Evolutionary conservation across 2,329 filamentous ascomycete genomes (phyloP), one percentile per base, ranked within the genome.

Genomic region (Celoporthe dispersa): DNA sequence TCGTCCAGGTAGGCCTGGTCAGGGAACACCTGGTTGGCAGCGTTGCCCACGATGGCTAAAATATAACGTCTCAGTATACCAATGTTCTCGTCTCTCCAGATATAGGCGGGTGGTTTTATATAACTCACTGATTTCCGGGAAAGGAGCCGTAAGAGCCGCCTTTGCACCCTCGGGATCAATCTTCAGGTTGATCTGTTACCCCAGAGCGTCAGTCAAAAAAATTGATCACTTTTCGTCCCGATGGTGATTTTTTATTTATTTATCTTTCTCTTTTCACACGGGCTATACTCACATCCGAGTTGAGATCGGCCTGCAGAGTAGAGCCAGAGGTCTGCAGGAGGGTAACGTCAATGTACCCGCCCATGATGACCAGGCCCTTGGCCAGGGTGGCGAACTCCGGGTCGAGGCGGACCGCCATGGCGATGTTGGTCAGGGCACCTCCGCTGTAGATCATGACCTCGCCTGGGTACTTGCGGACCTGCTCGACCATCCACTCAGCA

Each of bases 161-260:
- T 85, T 85, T 25, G 83, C 77, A 2, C 80, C 82, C 75, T 86
- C 84, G 1, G 84, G 84, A 66, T 86, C 84, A 55, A 85, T 81
- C 78, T 84, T 85, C 2, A 85, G 75, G 75, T 86, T 87, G 74
- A 85, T 84, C 72, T 83, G 75, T 37, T 14, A 9, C 7, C 22
- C 16, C n/a, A 25, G 2, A 12, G 16, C 16, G n/a, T 70, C n/a
- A 63, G 65, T 35, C 11, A 28, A 33, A 37, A 5, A 16, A 31
- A 14, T n/a, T n/a, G 35, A 37, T 9, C 35, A 37, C 9, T 37
- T 9, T 37, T 37, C n/a, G n/a, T n/a, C n/a, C n/a, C n/a, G n/a
- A n/a, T n/a, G n/a, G n/a, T n/a, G n/a, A n/a, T n/a, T n/a, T n/a
- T n/a, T n/a, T n/a, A n/a, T n/a, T n/a, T n/a, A n/a, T n/a, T n/a